phyloP scores from a whole-genome alignment of 257 asterid genomes.

The Plantago ovata region DNA sequence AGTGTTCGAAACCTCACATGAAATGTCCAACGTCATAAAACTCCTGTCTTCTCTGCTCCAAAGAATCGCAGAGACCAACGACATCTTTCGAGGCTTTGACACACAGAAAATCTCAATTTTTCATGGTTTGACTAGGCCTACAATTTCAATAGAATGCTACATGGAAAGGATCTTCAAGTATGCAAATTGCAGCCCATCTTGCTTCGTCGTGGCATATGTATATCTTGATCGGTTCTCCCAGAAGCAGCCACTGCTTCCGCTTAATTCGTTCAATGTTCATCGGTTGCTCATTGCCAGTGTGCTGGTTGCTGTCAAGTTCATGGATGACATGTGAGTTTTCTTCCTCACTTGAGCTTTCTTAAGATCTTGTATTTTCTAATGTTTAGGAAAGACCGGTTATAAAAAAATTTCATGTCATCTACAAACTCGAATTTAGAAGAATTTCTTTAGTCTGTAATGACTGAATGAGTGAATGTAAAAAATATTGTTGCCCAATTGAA shows the following conservation, averaged over 20 bases:
- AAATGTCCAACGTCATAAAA: slow-evolving; percentile 35
- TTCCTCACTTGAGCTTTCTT: too few species aligned
- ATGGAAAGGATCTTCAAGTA: slow-evolving; percentile 68
- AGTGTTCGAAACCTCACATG: slow-evolving; percentile 33
- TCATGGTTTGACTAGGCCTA: slow-evolving; percentile 48
- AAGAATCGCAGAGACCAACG: slow-evolving; percentile 45
- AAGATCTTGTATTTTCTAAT: too few species aligned
- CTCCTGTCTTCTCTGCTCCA: slow-evolving; percentile 39
- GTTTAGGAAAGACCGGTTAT: too few species aligned
- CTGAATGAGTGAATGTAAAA: too few species aligned
- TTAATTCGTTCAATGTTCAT: slow-evolving; percentile 64
- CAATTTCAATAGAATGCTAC: slow-evolving; percentile 46
- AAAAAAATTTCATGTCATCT: too few species aligned
- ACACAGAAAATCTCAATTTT: slow-evolving; percentile 41
- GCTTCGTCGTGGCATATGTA: slow-evolving; percentile 60
- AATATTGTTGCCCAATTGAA: too few species aligned
- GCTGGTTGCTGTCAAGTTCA: slow-evolving; percentile 63
- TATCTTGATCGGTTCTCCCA: slow-evolving; percentile 64
- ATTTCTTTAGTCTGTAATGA: too few species aligned
- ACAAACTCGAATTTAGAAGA: too few species aligned
- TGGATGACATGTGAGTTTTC: slow-evolving; percentile 70
- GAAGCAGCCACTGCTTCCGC: slow-evolving; percentile 49
- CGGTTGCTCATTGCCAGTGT: slow-evolving; percentile 68
- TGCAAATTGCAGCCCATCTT: slow-evolving; percentile 69
- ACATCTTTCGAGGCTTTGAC: slow-evolving; percentile 8